These are phyloP conservation scores for Eleusine indica DNA, from an alignment of 176 grass and related monocot genomes.

Conservation along the genomic window DNA sequence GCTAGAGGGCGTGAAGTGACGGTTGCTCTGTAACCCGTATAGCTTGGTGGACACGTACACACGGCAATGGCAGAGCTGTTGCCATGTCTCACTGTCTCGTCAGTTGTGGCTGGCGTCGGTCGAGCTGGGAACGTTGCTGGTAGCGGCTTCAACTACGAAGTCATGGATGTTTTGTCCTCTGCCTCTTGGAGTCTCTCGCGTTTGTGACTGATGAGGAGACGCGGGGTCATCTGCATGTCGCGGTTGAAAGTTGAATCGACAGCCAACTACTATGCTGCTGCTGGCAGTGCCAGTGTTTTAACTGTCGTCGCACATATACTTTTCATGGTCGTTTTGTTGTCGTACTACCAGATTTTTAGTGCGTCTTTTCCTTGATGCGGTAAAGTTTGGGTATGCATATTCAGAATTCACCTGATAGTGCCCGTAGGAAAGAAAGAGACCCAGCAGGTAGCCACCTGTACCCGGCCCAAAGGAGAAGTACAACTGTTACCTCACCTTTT, in stretches of 20 bases:
- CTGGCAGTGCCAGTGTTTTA: neutral
- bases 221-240: conserved; percentile 22
- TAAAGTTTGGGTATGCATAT: neutral
- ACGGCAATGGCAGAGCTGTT: conserved; percentile 3
- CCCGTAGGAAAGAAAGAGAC: neutral
- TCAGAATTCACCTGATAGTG: neutral
- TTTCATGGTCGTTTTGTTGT: no score
- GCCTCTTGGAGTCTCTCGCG: conserved; percentile 15
- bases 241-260: conserved; percentile 10
- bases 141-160: conserved; percentile 1
- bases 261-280: neutral
- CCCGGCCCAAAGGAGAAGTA: neutral
- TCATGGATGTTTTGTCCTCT: conserved; percentile 8
- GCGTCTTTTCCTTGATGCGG: neutral
- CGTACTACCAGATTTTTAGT: no score
- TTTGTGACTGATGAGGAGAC: no score
- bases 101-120: conserved; percentile 44
- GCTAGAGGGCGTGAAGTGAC: neutral
- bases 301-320: neutral
- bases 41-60: no score
- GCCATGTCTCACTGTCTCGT: conserved; percentile 19
- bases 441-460: neutral
- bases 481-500: neutral
- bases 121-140: neutral
- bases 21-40: no score